Conservation (phyloP, 768 basidiomycete species). For the Amanita rimosa region DNA sequence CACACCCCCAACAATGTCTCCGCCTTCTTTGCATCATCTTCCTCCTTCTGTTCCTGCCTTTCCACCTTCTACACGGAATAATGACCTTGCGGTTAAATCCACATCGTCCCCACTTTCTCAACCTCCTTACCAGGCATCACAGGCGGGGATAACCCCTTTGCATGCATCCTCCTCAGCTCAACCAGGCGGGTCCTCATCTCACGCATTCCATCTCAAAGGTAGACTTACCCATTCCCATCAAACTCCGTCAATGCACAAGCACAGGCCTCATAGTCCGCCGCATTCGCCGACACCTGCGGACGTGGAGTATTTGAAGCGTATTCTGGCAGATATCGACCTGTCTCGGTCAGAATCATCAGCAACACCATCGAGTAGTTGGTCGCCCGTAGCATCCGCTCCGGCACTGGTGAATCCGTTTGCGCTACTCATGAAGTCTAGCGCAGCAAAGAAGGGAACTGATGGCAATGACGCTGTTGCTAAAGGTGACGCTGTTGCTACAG, state of each 20-base stretch:
- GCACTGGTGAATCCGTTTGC: conserved; percentile 1
- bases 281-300: conserved; percentile 30
- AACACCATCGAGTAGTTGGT: not conserved
- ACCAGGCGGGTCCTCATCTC: not conserved
- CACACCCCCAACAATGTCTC: conserved; percentile 3
- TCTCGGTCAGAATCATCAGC: conserved; percentile 27
- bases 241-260: not conserved
- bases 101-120: conserved; percentile 2
- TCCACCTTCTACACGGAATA: not conserved
- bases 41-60: conserved; percentile 3
- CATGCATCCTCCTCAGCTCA: not conserved
- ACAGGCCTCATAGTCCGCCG: conserved; percentile 30
- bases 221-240: not conserved
- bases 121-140: not conserved
- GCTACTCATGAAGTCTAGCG: not conserved
- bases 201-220: not conserved
- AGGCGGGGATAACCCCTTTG: not conserved
- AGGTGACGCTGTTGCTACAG: not conserved
- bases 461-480: not conserved
- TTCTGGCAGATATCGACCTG: conserved; percentile 53
- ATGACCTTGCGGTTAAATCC: not conserved
- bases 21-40: conserved; percentile 7
- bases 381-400: not conserved
- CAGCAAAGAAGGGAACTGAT: not conserved
- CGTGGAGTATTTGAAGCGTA: conserved; percentile 52